These are phyloP conservation scores for Ophiostoma quercus DNA, from an alignment of 2,329 filamentous ascomycete genomes.

Conservation along the genomic window DNA sequence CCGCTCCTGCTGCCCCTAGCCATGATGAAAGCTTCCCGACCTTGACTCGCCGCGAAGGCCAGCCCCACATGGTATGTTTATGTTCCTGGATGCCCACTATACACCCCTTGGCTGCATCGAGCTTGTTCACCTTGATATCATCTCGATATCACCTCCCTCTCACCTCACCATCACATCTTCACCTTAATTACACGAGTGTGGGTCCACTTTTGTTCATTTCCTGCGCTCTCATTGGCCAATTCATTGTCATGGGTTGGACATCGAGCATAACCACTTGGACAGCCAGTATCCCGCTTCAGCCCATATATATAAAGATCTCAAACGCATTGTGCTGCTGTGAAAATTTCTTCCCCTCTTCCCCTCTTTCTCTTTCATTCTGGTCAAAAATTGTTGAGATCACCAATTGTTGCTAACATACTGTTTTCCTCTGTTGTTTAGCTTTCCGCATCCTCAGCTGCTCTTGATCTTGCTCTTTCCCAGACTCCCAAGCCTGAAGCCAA, in stretches of 20 bases:
- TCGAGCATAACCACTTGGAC: not conserved
- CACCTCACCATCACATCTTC: not conserved
- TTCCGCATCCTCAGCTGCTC: constrained; percentile 72
- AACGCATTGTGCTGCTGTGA: not conserved
- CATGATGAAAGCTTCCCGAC: constrained; percentile 80
- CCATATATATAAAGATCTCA: not conserved
- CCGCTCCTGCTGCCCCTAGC: constrained; percentile 44
- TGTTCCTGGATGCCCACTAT: not conserved
- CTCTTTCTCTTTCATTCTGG: not conserved
- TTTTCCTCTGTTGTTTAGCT: constrained; percentile 46
- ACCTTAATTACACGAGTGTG: not conserved
- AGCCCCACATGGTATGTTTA: constrained; percentile 41
- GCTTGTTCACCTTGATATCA: not conserved
- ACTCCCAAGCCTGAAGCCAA: constrained; percentile 39
- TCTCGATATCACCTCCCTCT: not conserved
- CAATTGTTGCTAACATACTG: not conserved
- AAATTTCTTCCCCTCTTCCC: not conserved
- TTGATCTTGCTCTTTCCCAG: constrained; percentile 54
- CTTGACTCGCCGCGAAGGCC: constrained; percentile 59
- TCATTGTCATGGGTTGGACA: not conserved
- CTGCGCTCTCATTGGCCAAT: not conserved
- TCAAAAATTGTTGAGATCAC: not conserved
- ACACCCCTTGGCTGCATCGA: not conserved
- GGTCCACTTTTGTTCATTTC: not conserved
- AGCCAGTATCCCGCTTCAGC: not conserved